A percentile compares a stretch with the other conserved stretches of the same genome.
These are phyloP conservation scores for Hymenochaete sp. DNA, from an alignment of 1,284 basidiomycete genomes.

Conservation along the genomic window DNA sequence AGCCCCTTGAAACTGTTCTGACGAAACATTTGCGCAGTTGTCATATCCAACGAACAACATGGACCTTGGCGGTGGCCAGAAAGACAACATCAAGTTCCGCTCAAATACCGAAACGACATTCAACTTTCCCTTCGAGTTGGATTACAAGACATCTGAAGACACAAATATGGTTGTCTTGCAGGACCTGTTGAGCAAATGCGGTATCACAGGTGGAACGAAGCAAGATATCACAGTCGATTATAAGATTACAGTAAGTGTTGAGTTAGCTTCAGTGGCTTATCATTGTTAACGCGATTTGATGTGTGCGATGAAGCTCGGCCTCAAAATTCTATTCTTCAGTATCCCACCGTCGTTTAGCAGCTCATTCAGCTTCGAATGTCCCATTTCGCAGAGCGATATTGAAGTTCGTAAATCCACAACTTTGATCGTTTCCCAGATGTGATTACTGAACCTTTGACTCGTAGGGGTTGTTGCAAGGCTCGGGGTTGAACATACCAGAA, in stretches of 20 bases:
- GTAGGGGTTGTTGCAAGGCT: no score
- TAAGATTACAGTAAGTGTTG: slow-evolving; percentile 46
- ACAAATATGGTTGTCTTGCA: slow-evolving; percentile 51
- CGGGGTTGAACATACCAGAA: no score
- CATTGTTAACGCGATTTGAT: neutral
- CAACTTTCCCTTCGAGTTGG: slow-evolving; percentile 73
- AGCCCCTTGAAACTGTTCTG: slow-evolving; percentile 1
- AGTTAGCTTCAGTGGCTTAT: neutral
- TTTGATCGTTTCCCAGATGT: no score
- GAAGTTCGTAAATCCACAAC: no score
- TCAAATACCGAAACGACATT: slow-evolving; percentile 64
- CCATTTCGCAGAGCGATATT: no score
- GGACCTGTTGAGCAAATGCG: slow-evolving; percentile 66
- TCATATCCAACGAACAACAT: slow-evolving; percentile 69
- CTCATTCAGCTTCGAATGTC: slow-evolving; percentile 61
- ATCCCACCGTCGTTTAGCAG: slow-evolving; percentile 65
- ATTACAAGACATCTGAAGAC: slow-evolving; percentile 57
- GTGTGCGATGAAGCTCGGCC: slow-evolving; percentile 38
- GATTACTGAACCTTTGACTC: no score
- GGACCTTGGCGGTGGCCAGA: slow-evolving; percentile 57
- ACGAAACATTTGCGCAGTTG: slow-evolving; percentile 34
- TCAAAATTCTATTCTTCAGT: slow-evolving; percentile 58
- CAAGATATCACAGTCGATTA: slow-evolving; percentile 60
- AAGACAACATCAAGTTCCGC: slow-evolving; percentile 55
- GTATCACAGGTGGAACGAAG: slow-evolving; percentile 37